A percentile compares a stretch with the other conserved stretches of the same genome.
Evolutionary conservation across 768 basidiomycete genomes (phyloP).

Genomic region (Hypholoma fasciculare): DNA sequence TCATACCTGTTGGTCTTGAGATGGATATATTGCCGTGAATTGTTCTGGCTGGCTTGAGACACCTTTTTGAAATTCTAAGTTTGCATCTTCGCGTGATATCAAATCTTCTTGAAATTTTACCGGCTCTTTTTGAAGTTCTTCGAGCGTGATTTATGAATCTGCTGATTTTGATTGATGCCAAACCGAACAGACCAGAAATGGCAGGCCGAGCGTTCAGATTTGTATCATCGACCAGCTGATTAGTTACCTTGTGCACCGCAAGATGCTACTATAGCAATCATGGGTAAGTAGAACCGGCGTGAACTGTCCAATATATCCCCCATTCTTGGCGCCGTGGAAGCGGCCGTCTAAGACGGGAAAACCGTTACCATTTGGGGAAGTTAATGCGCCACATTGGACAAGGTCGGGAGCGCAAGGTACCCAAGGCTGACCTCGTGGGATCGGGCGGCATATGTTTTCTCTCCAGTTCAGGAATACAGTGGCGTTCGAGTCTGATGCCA

Average conservation of each 20-base stretch:
- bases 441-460: background rate
- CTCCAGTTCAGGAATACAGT: background rate
- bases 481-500: background rate
- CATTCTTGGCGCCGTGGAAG: conserved; percentile 2
- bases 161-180: too few species aligned
- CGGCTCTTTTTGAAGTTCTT: too few species aligned
- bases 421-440: conserved; percentile 3
- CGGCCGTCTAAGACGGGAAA: background rate
- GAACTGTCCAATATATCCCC: background rate
- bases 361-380: background rate
- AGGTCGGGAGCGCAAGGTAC: background rate
- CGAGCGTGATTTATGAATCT: too few species aligned
- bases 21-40: too few species aligned
- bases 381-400: background rate
- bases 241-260: background rate
- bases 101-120: too few species aligned
- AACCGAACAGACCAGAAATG: too few species aligned
- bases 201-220: background rate
- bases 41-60: too few species aligned
- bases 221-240: conserved; percentile 1
- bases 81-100: too few species aligned
- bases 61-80: too few species aligned
- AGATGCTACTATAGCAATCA: background rate
- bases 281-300: background rate
- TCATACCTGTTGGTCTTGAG: too few species aligned